Base-by-base conservation (phyloP, 805 yeast species). In the Wickerhamomyces bisporus region DNA sequence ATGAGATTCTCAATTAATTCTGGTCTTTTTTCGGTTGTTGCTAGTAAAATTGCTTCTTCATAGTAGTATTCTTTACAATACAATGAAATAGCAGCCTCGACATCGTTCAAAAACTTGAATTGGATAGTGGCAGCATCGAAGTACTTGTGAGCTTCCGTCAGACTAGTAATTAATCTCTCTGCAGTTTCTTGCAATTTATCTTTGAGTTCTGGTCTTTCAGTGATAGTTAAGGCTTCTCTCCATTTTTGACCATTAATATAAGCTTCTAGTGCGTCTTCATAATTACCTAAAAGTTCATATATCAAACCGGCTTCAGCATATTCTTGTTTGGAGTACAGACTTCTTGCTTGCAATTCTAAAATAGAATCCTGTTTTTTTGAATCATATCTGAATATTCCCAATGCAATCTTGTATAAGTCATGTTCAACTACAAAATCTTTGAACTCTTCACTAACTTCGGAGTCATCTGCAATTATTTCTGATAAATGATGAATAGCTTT, bases 41-140 rank as follows among this genome's bases (percentile, higher is more conserved):
- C 80, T 18, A 83, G 52, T 40, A 91, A 65, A 25, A 84, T 75
- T 0, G 97, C 98, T 30, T 76, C 81, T 35, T 80, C 88, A 57
- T 73, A 93, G 38, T 65, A 65, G 57, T 81, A 82, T 25, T 82
- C 84, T 53, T 82, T 81, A 62, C 96, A 86, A 55, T 77, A 83
- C 35, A 79, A 65, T 35, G 63, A 65, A 30, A 87, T 70, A 0
- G 96, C 81, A 37, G 72, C 80, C 34, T 71, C 77, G 14, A 79
- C 53, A 48, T 86, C 70, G 11, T 71, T 58, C 53, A 88, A 65
- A 55, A 80, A 82, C 33, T 76, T 66, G 39, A 69, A 63, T 53
- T 84, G 80, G 27, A 93, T 76, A 35, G 75, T 77, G 1, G 95
- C 98, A 8, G 96, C 93, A 26, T 84, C 88, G 10, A 73, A 64